Evolutionary conservation across 2,329 filamentous ascomycete genomes (phyloP), one percentile per base, ranked within the genome.

Genomic region (Trichophyton verrucosum): DNA sequence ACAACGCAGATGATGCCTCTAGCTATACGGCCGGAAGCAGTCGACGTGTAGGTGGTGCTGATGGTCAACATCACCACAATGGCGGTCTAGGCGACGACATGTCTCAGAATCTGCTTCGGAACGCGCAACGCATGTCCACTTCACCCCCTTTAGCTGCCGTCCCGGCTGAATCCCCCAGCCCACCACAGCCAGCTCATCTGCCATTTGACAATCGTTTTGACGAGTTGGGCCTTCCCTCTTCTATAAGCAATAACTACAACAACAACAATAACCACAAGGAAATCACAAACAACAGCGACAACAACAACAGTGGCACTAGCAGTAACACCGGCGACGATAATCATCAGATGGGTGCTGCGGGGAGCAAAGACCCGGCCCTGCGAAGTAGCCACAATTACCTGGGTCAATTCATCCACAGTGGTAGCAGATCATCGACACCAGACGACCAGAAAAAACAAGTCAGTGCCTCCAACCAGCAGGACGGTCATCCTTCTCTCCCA

Each of bases 41-140:
- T 30, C 76, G 72, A 36, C 59, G 66, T 57, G 77, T 74, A 15
- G 51, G 51, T 5, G 27, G 30, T 15, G 11, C 9, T 38, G 33
- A 38, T 13, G 33, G 27, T 13, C 33, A 38, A 1, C 33, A 30
- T 7, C 33, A 38, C 33, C 33, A 55, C 27, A 17, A 17, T 55
- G 67, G 67, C 15, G 57, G 51, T 24, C 40, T 42, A 17, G 70
- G 74, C 38, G 76, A 77, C 61, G 75, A 77, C 17, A 78, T 79
- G 70, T 77, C 77, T 60, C 76, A 80, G 49, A 76, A 77, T 61
- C 74, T 86, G 22, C 68, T 85, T 53, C 73, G 75, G 57, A 83
- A 84, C 68, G 82, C 82, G 13, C 79, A 82, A 66, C 72, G 77
- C 27, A 84, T 84, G 78, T 82, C 82, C 8, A 77, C 76, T 8